Conservation (phyloP, 2,329 filamentous ascomycete species). For the Botrytis cinerea region DNA sequence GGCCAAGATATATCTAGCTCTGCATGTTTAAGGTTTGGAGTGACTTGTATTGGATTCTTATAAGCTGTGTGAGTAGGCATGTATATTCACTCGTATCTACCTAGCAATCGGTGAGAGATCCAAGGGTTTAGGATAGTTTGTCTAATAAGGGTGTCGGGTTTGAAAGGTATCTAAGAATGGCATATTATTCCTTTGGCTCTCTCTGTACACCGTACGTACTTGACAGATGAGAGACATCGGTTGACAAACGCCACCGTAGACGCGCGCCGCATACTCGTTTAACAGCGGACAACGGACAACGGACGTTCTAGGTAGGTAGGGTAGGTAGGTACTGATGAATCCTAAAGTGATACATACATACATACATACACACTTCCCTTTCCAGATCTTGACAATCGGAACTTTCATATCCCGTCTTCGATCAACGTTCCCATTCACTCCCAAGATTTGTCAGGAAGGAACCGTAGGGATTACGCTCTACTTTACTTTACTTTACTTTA, state of each 20-base stretch:
- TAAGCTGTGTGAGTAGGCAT: neutral
- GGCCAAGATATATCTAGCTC: neutral
- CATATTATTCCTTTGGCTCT: neutral
- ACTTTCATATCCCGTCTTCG: neutral
- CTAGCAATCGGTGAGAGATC: neutral
- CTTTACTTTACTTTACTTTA: no score
- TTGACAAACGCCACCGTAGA: neutral
- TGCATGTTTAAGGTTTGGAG: neutral
- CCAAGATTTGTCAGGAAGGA: neutral
- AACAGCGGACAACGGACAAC: neutral
- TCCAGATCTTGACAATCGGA: conserved; percentile 6
- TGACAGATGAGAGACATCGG: neutral
- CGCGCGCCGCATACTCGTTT: neutral
- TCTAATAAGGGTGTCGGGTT: neutral
- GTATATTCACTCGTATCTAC: neutral
- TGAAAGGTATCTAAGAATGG: neutral
- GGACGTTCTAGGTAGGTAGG: neutral
- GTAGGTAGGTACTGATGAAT: neutral
- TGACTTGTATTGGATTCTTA: neutral
- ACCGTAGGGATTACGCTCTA: neutral
- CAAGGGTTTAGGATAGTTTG: neutral
- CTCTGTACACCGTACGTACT: neutral
- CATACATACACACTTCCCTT: neutral
- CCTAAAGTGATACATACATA: neutral
- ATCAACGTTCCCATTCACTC: neutral